Percentiles rank a stretch among this genome's conserved stretches.
Evolutionary conservation across 495 filamentous ascomycete species (phyloP).

Genomic region (Xylaria acuta): DNA sequence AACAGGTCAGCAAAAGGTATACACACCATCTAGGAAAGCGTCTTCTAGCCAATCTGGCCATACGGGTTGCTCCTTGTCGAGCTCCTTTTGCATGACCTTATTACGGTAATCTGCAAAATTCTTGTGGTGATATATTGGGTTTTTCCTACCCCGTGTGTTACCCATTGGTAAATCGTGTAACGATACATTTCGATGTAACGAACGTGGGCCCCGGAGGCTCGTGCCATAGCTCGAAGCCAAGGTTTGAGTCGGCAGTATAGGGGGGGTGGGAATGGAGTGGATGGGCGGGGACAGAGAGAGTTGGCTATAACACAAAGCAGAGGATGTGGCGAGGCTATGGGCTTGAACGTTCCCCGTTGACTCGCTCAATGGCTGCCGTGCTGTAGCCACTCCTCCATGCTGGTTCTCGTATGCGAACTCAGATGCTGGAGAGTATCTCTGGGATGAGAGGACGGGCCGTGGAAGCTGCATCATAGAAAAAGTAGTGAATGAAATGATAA

Average conservation of each 20-base stretch:
- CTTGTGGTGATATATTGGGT: conserved; percentile 58
- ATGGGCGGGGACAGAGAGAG: conserved; percentile 42
- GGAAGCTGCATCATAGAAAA: conserved; percentile 38
- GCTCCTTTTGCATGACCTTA: conserved; percentile 64
- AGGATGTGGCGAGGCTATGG: conserved; percentile 45
- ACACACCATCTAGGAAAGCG: conserved; percentile 87
- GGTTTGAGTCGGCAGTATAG: conserved; percentile 52
- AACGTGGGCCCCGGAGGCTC: conserved; percentile 43
- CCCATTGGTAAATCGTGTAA: conserved; percentile 49
- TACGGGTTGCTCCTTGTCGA: conserved; percentile 54
- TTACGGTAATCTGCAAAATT: conserved; percentile 74
- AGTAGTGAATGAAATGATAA: conserved; percentile 33
- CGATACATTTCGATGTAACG: conserved; percentile 43
- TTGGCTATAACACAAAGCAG: conserved; percentile 46
- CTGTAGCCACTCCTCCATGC: conserved; percentile 36
- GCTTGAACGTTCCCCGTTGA: conserved; percentile 58
- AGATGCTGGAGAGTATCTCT: conserved; percentile 39
- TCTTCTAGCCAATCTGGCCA: conserved; percentile 88
- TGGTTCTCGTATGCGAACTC: conserved; percentile 43
- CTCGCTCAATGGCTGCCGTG: conserved; percentile 55
- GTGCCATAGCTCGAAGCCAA: conserved; percentile 45
- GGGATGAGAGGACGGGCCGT: conserved; percentile 42
- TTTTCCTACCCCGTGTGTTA: conserved; percentile 49
- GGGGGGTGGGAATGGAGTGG: conserved; percentile 49
- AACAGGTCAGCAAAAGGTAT: neutral